Evolutionary conservation across 2,329 filamentous ascomycete species (phyloP), one percentile per base, ranked within the genome.

Genomic region (Rhexocercosporidium sp.): DNA sequence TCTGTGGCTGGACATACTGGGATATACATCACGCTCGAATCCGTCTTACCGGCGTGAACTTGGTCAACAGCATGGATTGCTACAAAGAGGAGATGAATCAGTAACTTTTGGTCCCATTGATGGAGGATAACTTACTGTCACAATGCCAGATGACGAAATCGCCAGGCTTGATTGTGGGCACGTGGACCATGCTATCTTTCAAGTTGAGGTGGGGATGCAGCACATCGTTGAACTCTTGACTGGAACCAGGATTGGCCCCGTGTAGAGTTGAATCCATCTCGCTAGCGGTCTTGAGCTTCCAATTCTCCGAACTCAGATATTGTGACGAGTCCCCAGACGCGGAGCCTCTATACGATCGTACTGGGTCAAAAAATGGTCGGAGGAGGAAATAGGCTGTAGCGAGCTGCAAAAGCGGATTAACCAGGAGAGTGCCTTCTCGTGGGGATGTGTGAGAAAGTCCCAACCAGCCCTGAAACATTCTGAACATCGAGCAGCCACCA

Each of bases 401-500:
- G 63, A 92, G 86, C 70, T 86, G 85, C 54, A 96, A 80, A 62
- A 96, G 82, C 0, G 94, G 94, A 74, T 94, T 94, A 1, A 97
- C 91, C 51, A 92, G 84, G 62, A 97, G 79, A 0, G 94, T 96
- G 0, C 94, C 94, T 80, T 97, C 90, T 5, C 84, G 84, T 0
- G 92, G 92, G 0, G 84, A 88, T 0, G 88, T 90, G n/a, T 82
- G 81, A 66, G 90, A 93, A 85, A 97, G 90, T 67, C 86, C 87
- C 62, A 97, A 79, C 94, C 94, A 97, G 20, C 93, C 94, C 79
- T 97, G 94, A 78, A 92, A 95, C 85, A 93, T 91, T 46, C 95
- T 86, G 79, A 97, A 94, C 82, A 94, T 93, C 54, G 86, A 90
- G 79, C 93, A 97, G 0, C 92, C 89, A 0, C 94, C 94, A 0